A percentile compares a stretch with the other conserved stretches of the same genome.
Evolutionary conservation across 208 protist species (phyloP).

Genomic region (Wallacemonas sp.): DNA sequence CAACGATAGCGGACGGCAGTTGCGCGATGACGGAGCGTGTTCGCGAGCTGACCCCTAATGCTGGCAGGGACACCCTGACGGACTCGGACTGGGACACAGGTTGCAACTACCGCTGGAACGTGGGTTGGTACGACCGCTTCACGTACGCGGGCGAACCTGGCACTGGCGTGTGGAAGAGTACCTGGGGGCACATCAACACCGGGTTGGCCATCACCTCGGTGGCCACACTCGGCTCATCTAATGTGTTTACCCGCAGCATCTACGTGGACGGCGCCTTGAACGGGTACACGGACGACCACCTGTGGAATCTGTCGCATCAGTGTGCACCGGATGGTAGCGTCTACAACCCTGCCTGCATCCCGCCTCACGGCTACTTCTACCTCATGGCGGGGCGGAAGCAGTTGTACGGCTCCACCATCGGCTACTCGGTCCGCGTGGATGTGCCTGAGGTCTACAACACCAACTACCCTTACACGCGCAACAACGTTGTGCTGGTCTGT

Average conservation of each 20-base stretch:
- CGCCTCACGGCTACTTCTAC: slow-evolving; percentile 35
- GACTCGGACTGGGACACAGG: slow-evolving; percentile 4
- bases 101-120: slow-evolving; percentile 50
- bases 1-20: neutral
- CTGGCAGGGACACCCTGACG: neutral
- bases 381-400: slow-evolving; percentile 5
- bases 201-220: neutral
- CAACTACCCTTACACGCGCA: slow-evolving; percentile 25
- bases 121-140: slow-evolving; percentile 43
- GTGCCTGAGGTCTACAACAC: slow-evolving; percentile 1
- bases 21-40: slow-evolving; percentile 13
- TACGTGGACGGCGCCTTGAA: slow-evolving; percentile 20
- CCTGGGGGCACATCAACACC: slow-evolving; percentile 15
- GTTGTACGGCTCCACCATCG: neutral
- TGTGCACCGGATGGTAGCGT: slow-evolving; percentile 1
- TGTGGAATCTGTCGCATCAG: slow-evolving; percentile 16
- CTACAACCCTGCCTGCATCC: slow-evolving; percentile 4
- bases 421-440: slow-evolving; percentile 19
- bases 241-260: neutral
- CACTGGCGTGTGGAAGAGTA: slow-evolving; percentile 36
- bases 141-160: slow-evolving; percentile 35
- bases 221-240: neutral
- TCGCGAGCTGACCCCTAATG: slow-evolving; percentile 3
- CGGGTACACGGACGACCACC: slow-evolving; percentile 20
- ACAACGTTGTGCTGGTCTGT: slow-evolving; percentile 24